phyloP scores from a whole-genome alignment of 441 rosid genomes.

The Breynia disticha region DNA sequence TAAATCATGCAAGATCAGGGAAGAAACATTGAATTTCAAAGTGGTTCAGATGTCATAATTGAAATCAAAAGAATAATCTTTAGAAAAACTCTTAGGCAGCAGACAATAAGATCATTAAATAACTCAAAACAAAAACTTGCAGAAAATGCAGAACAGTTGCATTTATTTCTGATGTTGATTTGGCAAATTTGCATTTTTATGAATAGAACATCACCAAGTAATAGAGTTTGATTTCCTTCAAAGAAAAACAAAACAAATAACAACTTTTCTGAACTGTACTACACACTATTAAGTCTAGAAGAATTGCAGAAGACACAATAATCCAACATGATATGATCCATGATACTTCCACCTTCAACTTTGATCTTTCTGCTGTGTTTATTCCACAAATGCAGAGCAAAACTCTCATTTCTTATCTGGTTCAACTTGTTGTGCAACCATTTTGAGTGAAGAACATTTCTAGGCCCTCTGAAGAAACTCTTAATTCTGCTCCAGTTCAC shows the following conservation, averaged over 20 bases:
- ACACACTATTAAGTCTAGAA: conserved; percentile 20
- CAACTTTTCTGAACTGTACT: conserved; percentile 9
- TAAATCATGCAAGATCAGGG: neutral
- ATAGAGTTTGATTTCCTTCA: conserved; percentile 1
- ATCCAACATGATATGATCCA: conserved; percentile 37
- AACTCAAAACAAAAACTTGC: neutral
- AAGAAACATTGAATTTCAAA: neutral
- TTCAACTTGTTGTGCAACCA: conserved; percentile 37
- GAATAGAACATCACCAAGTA: neutral
- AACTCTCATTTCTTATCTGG: conserved; percentile 38
- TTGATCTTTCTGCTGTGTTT: conserved; percentile 52
- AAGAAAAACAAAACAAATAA: neutral
- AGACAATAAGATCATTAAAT: neutral
- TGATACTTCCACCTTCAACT: conserved; percentile 58
- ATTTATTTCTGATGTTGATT: neutral
- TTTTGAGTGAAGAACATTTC: conserved; percentile 27
- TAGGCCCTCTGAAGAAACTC: conserved; percentile 40
- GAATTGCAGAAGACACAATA: conserved; percentile 59
- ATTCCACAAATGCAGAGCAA: conserved; percentile 73
- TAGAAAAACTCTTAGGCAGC: neutral
- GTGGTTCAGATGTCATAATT: neutral
- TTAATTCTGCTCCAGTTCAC: conserved; percentile 60
- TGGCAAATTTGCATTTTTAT: neutral
- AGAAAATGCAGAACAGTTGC: neutral
- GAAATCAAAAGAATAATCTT: no score